Conservation (phyloP, 768 basidiomycete species). For the Pulveroboletus sp. region DNA sequence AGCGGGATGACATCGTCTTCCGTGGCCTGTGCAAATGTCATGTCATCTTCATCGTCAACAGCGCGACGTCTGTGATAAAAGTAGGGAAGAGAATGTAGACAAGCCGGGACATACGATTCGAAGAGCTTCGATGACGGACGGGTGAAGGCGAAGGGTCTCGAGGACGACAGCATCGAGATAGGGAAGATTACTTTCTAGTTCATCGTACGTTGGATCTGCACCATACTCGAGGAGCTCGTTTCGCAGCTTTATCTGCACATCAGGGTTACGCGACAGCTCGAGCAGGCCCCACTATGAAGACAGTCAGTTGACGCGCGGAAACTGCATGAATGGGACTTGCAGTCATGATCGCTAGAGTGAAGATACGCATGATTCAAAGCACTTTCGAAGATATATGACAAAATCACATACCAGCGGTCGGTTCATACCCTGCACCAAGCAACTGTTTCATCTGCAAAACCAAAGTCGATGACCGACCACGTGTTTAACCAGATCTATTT, state of each 20-base stretch:
- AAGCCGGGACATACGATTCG: slow-evolving; percentile 7
- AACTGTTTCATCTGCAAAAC: slow-evolving; percentile 13
- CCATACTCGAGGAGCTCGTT: slow-evolving; percentile 42
- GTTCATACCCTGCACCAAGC: slow-evolving; percentile 21
- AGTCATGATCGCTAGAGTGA: slow-evolving; percentile 13
- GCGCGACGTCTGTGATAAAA: no score
- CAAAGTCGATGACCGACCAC: neutral
- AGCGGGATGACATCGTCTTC: slow-evolving; percentile 48
- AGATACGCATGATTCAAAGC: neutral
- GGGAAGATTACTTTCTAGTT: slow-evolving; percentile 44
- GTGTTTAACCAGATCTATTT: neutral
- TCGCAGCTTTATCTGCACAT: slow-evolving; percentile 45
- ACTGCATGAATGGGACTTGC: neutral
- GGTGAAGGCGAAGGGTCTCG: slow-evolving; percentile 42
- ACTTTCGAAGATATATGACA: no score
- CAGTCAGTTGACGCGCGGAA: neutral
- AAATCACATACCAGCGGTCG: slow-evolving; percentile 14
- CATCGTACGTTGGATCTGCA: slow-evolving; percentile 50
- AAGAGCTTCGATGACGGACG: slow-evolving; percentile 27
- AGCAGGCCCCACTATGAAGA: slow-evolving; percentile 49
- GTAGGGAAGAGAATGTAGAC: no score
- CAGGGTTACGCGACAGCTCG: slow-evolving; percentile 44
- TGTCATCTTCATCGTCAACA: neutral
- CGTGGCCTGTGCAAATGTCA: slow-evolving; percentile 29
- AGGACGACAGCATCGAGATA: slow-evolving; percentile 42